Evolutionary conservation across 257 asterid species (phyloP).

Genomic region (Nicotiana knightiana): DNA sequence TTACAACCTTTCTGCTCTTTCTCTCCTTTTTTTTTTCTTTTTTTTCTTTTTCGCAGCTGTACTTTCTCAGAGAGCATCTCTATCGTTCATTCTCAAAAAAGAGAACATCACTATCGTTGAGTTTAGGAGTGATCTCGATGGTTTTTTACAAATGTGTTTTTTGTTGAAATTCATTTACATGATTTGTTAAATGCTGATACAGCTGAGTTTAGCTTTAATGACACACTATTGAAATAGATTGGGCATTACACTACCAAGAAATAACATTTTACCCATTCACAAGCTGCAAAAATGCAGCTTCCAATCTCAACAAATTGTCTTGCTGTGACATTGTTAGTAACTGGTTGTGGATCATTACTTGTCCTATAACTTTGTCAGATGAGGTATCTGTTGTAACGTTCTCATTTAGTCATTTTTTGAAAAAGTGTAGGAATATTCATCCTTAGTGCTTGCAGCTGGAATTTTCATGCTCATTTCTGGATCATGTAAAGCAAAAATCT

Average conservation of each 20-base stretch:
- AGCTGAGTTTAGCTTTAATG: background rate
- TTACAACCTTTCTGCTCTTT: background rate
- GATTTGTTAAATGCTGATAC: background rate
- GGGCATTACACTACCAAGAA: background rate
- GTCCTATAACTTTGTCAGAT: background rate
- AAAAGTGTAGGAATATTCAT: background rate
- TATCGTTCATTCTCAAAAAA: background rate
- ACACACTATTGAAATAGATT: background rate
- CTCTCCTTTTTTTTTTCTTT: background rate
- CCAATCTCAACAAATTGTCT: background rate
- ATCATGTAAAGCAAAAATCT: background rate
- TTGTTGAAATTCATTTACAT: background rate
- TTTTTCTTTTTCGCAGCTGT: background rate
- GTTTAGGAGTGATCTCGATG: background rate
- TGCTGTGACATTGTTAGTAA: background rate
- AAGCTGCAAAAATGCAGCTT: background rate
- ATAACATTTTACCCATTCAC: background rate
- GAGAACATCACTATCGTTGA: background rate
- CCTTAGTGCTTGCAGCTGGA: background rate
- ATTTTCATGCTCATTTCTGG: background rate
- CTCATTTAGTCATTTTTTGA: too few species aligned
- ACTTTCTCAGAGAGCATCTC: background rate
- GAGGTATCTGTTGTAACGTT: background rate
- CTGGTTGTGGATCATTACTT: background rate
- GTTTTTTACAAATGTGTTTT: background rate